Base-by-base conservation (phyloP, 345 rosid species). In the Brassica cretica region DNA sequence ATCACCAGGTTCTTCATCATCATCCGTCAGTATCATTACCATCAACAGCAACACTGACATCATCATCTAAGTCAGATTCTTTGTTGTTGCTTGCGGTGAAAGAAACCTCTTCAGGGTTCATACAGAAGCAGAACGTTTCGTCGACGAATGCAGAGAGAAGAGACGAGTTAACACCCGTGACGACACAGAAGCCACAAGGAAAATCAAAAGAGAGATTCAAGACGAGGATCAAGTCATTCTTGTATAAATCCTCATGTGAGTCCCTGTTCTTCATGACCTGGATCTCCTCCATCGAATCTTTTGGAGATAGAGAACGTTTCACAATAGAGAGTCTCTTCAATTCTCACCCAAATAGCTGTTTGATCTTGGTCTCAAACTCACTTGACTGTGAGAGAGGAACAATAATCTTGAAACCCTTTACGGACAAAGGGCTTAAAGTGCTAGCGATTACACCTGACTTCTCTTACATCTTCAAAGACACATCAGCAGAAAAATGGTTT, bases 221-320 rank as follows among this genome's bases (percentile, higher is more conserved):
- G 3, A 37, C 78, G 6, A 76, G 69, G 78, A 68, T 93, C 35
- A 84, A 76, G 14, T 41, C 49, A 41, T 41, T 11, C 78, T 84
- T 93, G 9, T 78, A 75, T 14, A 85, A 82, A 12, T 81, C 88
- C 6, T 74, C 76, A 1, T 94, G 99, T 55, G 85, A 88, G 82
- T 79, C 84, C 51, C 79, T 84, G 68, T 88, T 95, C 83, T 95
- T 95, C 86, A 91, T 94, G 96, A 94, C 99, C 1, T 91, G 97
- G 98, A 94, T 93, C 75, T 89, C 97, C 29, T 82, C 91, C 6
- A 63, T 86, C 0, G 85, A 84, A 21, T 84, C 91, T 33, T 89
- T 91, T 64, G 86, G 94, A 63, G 84, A 83, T 3, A 65, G 97
- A 68, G 99, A 93, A 39, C 14, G 73, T 19, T 78, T 93, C 66